phyloP scores from a whole-genome alignment of 257 asterid genomes.

The Jacaranda mimosifolia region DNA sequence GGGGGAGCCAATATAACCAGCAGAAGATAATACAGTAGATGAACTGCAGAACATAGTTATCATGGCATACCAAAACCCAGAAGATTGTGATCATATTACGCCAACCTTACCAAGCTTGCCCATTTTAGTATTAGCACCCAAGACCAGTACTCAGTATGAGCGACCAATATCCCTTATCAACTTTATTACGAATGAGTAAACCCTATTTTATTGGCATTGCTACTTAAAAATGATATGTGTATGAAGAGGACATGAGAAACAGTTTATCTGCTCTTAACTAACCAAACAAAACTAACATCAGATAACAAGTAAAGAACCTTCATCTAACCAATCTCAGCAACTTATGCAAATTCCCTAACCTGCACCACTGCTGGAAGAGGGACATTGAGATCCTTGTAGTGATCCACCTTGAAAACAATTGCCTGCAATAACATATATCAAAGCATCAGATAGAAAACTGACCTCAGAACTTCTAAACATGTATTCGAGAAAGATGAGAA shows the following conservation, averaged over 20 bases:
- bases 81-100: conserved; percentile 13
- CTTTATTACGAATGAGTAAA: conserved; percentile 10
- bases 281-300: conserved; percentile 21
- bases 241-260: conserved; percentile 10
- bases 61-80: conserved; percentile 17
- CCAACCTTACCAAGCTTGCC: not conserved
- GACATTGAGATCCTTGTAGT: conserved; percentile 80
- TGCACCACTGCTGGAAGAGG: conserved; percentile 97
- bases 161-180: conserved; percentile 16
- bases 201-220: conserved; percentile 7
- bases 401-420: conserved; percentile 74
- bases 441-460: conserved; percentile 32
- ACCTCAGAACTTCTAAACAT: conserved; percentile 30
- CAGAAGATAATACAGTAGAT: conserved; percentile 34
- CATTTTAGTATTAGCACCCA: conserved; percentile 19
- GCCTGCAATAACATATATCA: conserved; percentile 65
- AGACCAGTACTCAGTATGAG: conserved; percentile 4
- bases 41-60: conserved; percentile 17
- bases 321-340: conserved; percentile 30
- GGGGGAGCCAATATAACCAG: conserved; percentile 30
- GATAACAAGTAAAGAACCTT: conserved; percentile 25
- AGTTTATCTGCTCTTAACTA: conserved; percentile 8
- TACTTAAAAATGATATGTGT: conserved; percentile 9
- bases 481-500: not conserved
- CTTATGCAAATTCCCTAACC: conserved; percentile 53